Percentiles rank a stretch among this genome's conserved stretches.
Conservation (phyloP, 2,329 filamentous ascomycete genomes). For the Ilyonectria destructans region DNA sequence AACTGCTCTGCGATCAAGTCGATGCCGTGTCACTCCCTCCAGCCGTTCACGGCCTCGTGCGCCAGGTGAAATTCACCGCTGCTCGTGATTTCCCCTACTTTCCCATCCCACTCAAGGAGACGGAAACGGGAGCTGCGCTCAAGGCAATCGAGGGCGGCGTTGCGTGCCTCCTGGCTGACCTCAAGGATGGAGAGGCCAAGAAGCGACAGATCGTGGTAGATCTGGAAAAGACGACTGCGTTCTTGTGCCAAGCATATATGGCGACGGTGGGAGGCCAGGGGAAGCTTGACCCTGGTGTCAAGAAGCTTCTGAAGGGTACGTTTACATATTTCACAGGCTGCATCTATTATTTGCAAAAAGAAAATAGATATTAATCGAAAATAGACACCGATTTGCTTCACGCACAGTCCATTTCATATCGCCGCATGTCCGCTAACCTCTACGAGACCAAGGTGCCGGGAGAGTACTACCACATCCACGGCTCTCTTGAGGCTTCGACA, state of each 20-base stretch:
- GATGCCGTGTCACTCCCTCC: slow-evolving; percentile 51
- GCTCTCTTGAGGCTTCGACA: slow-evolving; percentile 80
- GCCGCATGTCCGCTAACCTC: slow-evolving; percentile 81
- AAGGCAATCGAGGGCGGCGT: slow-evolving; percentile 61
- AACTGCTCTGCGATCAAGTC: slow-evolving; percentile 43
- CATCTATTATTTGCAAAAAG: not conserved
- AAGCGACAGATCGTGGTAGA: slow-evolving; percentile 50
- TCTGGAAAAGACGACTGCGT: slow-evolving; percentile 60
- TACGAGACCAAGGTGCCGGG: slow-evolving; percentile 77
- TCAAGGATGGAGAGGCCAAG: slow-evolving; percentile 34
- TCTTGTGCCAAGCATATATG: slow-evolving; percentile 59
- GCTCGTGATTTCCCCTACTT: slow-evolving; percentile 60
- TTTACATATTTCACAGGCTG: not conserved
- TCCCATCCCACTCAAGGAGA: slow-evolving; percentile 65
- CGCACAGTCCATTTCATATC: slow-evolving; percentile 81
- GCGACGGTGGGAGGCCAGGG: slow-evolving; percentile 57
- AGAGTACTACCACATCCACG: slow-evolving; percentile 84
- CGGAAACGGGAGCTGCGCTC: slow-evolving; percentile 60
- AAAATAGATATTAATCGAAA: slow-evolving; percentile 15
- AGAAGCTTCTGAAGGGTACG: slow-evolving; percentile 51
- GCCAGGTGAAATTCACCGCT: slow-evolving; percentile 54
- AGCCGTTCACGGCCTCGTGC: slow-evolving; percentile 44
- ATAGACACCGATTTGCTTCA: slow-evolving; percentile 80
- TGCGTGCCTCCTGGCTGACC: slow-evolving; percentile 53
- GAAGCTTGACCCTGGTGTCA: slow-evolving; percentile 57